These are phyloP conservation scores for Dichotomopilus funicola DNA, from an alignment of 2,329 filamentous ascomycete genomes.

Conservation along the genomic window DNA sequence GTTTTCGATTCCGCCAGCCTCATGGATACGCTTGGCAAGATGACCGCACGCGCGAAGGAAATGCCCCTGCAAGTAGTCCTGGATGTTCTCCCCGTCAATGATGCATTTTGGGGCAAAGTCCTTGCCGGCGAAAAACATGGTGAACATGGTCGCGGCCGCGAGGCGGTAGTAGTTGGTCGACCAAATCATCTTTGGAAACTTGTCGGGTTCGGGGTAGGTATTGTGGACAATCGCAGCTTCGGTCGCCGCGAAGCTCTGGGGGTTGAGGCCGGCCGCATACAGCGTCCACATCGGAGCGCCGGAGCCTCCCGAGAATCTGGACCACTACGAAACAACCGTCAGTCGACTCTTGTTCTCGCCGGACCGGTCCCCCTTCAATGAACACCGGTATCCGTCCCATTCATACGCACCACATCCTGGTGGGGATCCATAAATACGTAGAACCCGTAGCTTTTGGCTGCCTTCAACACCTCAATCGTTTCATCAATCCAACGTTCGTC, in stretches of 20 bases:
- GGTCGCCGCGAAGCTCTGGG: conserved; percentile 74
- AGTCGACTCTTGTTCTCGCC: not conserved
- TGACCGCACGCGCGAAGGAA: conserved; percentile 75
- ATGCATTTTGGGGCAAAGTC: conserved; percentile 95
- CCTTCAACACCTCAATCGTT: conserved; percentile 75
- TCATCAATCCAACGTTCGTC: conserved; percentile 91
- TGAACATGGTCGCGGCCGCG: conserved; percentile 85
- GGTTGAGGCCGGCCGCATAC: conserved; percentile 88
- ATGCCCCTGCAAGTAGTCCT: conserved; percentile 87
- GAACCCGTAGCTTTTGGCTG: conserved; percentile 86
- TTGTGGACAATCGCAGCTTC: conserved; percentile 94
- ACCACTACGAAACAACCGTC: conserved; percentile 57
- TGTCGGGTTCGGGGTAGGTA: conserved; percentile 74
- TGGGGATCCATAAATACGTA: conserved; percentile 99
- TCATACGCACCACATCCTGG: conserved; percentile 75
- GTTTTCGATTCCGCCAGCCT: conserved; percentile 82
- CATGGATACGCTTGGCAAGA: conserved; percentile 75
- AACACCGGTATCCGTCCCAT: no score
- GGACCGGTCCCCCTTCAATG: not conserved
- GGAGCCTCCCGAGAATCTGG: conserved; percentile 85
- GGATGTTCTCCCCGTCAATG: conserved; percentile 90
- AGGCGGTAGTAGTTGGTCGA: conserved; percentile 92
- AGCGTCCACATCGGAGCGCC: conserved; percentile 97
- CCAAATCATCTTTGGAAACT: conserved; percentile 99
- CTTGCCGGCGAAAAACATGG: conserved; percentile 82